Conservation (phyloP, 2,329 filamentous ascomycete species). For the Cladosporium sp. region DNA sequence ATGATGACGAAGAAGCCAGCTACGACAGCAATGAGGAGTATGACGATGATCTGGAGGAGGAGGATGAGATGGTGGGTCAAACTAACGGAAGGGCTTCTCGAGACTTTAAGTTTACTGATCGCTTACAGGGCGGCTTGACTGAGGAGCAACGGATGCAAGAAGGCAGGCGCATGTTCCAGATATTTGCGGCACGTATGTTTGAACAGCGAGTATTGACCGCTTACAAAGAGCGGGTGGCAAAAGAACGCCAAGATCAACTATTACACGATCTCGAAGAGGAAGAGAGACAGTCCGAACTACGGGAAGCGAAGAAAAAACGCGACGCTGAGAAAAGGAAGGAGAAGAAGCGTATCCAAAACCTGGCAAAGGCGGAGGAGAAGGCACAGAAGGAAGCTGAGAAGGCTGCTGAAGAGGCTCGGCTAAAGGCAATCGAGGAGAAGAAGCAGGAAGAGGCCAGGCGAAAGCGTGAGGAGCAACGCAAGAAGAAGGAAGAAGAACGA, state of each 20-base stretch:
- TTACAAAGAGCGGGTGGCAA: constrained; percentile 95
- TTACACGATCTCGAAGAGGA: constrained; percentile 90
- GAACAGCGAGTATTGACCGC: constrained; percentile 93
- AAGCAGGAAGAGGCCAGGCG: constrained; percentile 74
- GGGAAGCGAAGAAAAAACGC: constrained; percentile 87
- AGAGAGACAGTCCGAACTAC: constrained; percentile 67
- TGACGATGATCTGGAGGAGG: constrained; percentile 55
- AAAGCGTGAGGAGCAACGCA: constrained; percentile 84
- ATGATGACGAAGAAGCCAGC: constrained; percentile 69
- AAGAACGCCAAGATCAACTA: constrained; percentile 84
- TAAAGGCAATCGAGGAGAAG: constrained; percentile 70
- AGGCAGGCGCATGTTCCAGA: constrained; percentile 97
- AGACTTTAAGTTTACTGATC: constrained; percentile 37
- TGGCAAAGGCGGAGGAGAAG: constrained; percentile 85
- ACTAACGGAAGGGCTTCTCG: neutral
- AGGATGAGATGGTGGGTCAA: constrained; percentile 57
- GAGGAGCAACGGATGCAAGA: constrained; percentile 99
- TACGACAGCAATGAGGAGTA: constrained; percentile 61
- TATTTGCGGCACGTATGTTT: constrained; percentile 98
- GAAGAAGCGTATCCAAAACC: constrained; percentile 84
- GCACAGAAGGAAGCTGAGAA: constrained; percentile 83
- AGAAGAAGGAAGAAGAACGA: constrained; percentile 85
- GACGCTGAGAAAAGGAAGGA: constrained; percentile 95
- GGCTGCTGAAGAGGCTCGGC: constrained; percentile 77
- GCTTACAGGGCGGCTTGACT: constrained; percentile 80